phyloP scores from a whole-genome alignment of 257 asterid species.

The Solanum chaucha region DNA sequence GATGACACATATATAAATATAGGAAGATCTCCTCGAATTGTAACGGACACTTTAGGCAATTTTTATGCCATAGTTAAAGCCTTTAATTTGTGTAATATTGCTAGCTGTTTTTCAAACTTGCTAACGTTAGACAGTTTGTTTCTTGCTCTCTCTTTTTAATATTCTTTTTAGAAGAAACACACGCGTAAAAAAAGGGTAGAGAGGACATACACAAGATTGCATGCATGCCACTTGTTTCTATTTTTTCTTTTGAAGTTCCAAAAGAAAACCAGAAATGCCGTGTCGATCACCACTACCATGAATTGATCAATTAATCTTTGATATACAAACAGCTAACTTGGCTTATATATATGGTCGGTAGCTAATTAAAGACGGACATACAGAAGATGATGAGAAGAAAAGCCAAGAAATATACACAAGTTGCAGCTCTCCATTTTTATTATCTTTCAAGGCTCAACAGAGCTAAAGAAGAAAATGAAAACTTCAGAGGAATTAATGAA shows the following conservation, averaged over 20 bases:
- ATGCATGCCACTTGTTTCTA: slow-evolving; percentile 49
- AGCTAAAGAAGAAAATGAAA: neutral
- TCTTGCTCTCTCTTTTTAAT: neutral
- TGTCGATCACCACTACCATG: neutral
- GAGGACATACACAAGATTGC: slow-evolving; percentile 13
- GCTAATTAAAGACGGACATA: neutral
- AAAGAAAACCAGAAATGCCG: neutral
- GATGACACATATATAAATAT: neutral
- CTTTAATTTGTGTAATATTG: neutral
- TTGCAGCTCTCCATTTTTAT: neutral
- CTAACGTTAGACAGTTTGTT: neutral
- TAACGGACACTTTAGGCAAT: neutral
- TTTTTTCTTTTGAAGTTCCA: neutral
- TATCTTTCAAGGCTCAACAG: neutral
- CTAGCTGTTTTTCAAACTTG: neutral
- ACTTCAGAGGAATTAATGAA: neutral
- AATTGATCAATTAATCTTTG: neutral
- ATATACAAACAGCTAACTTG: neutral
- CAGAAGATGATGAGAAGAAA: neutral
- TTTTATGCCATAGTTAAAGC: neutral
- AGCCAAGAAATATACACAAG: neutral
- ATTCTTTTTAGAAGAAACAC: neutral
- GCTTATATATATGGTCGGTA: neutral
- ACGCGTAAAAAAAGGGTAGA: neutral
- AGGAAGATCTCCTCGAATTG: neutral